A percentile compares a stretch with the other conserved stretches of the same genome.
These are phyloP conservation scores for Bothriochloa decipiens DNA, from an alignment of 176 grass and related monocot species.

Conservation along the genomic window DNA sequence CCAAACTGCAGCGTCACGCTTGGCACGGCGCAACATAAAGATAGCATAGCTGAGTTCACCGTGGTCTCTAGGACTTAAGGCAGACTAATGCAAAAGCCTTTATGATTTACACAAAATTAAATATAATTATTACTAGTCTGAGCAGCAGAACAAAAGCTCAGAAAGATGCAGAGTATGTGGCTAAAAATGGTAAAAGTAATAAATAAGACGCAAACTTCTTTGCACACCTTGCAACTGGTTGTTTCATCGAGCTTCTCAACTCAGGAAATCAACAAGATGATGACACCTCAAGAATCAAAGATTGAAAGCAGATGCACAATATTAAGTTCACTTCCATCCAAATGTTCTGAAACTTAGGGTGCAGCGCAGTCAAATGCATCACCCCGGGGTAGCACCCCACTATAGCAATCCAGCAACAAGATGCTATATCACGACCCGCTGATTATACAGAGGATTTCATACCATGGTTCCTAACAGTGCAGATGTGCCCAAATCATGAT, in stretches of 20 bases:
- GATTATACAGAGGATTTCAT: neutral
- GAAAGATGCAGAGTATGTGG: neutral
- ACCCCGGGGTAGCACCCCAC: neutral
- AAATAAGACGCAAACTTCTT: neutral
- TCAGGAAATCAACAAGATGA: neutral
- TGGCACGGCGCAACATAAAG: neutral
- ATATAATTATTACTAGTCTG: neutral
- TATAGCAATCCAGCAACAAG: conserved; percentile 26
- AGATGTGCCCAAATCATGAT: neutral
- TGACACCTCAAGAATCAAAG: neutral
- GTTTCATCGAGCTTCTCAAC: neutral
- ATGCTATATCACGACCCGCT: neutral
- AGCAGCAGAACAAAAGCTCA: no score
- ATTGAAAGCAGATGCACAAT: neutral
- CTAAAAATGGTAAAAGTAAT: no score
- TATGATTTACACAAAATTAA: neutral
- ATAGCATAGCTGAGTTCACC: neutral
- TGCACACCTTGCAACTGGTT: conserved; percentile 6
- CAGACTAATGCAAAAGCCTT: neutral
- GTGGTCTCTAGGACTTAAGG: neutral
- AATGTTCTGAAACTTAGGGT: neutral
- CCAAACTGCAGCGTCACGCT: neutral
- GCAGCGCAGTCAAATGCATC: neutral
- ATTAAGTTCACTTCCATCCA: neutral
- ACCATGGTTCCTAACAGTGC: neutral